phyloP scores from a whole-genome alignment of 2,329 filamentous ascomycete genomes.

The Acrocalymma vagum region DNA sequence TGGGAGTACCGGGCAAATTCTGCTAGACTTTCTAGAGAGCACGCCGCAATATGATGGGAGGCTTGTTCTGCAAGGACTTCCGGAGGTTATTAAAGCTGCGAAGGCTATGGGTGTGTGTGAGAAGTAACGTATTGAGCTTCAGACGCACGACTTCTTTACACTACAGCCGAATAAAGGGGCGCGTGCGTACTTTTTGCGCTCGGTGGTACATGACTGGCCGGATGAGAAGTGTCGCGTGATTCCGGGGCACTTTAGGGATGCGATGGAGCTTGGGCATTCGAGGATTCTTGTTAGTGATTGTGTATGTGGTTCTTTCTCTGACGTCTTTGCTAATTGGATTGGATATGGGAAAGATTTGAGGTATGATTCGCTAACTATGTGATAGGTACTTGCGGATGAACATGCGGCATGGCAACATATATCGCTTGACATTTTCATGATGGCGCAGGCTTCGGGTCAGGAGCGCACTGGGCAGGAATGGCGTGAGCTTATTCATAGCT shows the following conservation, averaged over 20 bases:
- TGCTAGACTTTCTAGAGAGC: conserved; percentile 24
- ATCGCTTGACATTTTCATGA: conserved; percentile 15
- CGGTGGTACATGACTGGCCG: conserved; percentile 41
- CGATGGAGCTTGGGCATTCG: conserved; percentile 21
- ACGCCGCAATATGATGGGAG: conserved; percentile 21
- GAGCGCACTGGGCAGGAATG: conserved; percentile 16
- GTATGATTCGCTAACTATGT: too few species aligned
- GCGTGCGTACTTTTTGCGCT: conserved; percentile 36
- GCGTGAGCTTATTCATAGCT: conserved; percentile 11
- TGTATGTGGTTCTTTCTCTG: conserved; percentile 3
- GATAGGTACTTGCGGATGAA: conserved; percentile 13
- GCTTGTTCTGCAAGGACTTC: conserved; percentile 31
- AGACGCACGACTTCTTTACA: conserved; percentile 46
- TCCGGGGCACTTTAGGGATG: conserved; percentile 15
- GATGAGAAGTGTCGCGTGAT: conserved; percentile 23
- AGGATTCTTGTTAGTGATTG: conserved; percentile 21
- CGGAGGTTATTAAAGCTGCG: conserved; percentile 31
- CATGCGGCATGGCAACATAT: conserved; percentile 17
- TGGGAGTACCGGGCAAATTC: conserved; percentile 32
- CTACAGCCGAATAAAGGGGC: conserved; percentile 44
- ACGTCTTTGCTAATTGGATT: neutral
- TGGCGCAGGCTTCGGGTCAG: conserved; percentile 12
- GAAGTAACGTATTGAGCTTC: conserved; percentile 35
- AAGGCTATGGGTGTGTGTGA: conserved; percentile 22
- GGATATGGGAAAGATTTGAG: too few species aligned